Evolutionary conservation across 495 filamentous ascomycete species (phyloP), one percentile per base, ranked within the genome.

Genomic region (Aspergillus heteromorphus): DNA sequence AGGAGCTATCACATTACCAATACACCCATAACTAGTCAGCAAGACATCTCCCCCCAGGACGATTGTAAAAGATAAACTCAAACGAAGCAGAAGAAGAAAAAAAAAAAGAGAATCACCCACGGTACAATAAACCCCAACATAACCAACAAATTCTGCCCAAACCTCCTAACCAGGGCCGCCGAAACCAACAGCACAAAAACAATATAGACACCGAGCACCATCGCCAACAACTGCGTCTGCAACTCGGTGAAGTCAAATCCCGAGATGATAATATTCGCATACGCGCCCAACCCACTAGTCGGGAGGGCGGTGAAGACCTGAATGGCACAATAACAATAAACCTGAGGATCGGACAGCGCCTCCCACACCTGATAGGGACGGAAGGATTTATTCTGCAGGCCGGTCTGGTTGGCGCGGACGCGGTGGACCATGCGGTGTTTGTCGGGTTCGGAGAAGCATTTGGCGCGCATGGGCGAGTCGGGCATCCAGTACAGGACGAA

Each of bases 151-250:
- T 87, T 89, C 65, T 89, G 85, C 3, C 69, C 64, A 3, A 73
- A 83, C 62, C 73, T 81, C 63, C 83, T 85, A 2, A 86, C 85
- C 1, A 89, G 62, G 77, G 76, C 88, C 1, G 82, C 76, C 0
- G 82, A 85, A 2, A 71, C 72, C 31, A 88, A 62, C 23, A 89
- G 66, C 13, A 87, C 80, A 29, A 85, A 78, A 52, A 87, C 84
- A 56, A 89, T 87, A 54, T 86, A 87, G 34, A 78, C 81, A 5
- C 86, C 85, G 1, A 88, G 69, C 5, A 88, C 84, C 83, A 89
- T 89, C 16, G 84, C 79, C 10, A 78, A 60, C 30, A 79, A 60
- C 43, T 74, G 74, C 6, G 71, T 76, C 50, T 79, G 70, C 27
- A 76, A 57, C 0, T 66, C 58, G 0, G 62, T 70, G 47, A 73